These are phyloP conservation scores for Besnoitia besnoiti DNA, from an alignment of 169 alveolate species.

Conservation along the genomic window DNA sequence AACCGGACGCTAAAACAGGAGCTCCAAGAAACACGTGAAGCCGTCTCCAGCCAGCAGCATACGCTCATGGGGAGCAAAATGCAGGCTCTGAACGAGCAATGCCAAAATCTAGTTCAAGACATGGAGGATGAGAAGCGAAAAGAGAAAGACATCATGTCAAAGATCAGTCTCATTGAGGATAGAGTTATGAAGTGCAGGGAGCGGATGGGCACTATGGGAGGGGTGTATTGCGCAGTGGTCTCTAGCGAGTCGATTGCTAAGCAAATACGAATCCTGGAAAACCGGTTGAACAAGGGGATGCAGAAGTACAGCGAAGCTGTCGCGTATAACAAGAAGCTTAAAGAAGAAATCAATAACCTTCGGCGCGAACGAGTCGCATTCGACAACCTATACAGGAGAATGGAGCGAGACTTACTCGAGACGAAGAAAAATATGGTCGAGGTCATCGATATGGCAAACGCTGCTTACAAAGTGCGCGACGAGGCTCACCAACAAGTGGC, in stretches of 20 bases:
- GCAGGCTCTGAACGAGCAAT: slow-evolving; percentile 46
- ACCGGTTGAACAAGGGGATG: slow-evolving; percentile 88
- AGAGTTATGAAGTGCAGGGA: slow-evolving; percentile 44
- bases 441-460: slow-evolving; percentile 86
- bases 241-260: slow-evolving; percentile 80
- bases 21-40: slow-evolving; percentile 51
- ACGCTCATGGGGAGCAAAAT: slow-evolving; percentile 30
- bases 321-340: slow-evolving; percentile 84
- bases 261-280: slow-evolving; percentile 86
- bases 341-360: slow-evolving; percentile 85
- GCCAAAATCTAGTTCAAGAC: background rate
- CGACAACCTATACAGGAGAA: slow-evolving; percentile 84
- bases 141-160: slow-evolving; percentile 35
- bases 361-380: slow-evolving; percentile 90
- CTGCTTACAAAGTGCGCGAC: slow-evolving; percentile 89
- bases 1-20: slow-evolving; percentile 46
- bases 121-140: slow-evolving; percentile 26
- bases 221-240: slow-evolving; percentile 81
- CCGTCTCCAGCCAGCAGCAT: slow-evolving; percentile 52
- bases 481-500: slow-evolving; percentile 81
- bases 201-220: slow-evolving; percentile 74
- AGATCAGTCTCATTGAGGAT: slow-evolving; percentile 42
- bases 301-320: slow-evolving; percentile 74
- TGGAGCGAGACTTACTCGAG: slow-evolving; percentile 74
- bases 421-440: slow-evolving; percentile 85